Evolutionary conservation across 1,139 yeast genomes (phyloP).

Genomic region (Pichia sp.): DNA sequence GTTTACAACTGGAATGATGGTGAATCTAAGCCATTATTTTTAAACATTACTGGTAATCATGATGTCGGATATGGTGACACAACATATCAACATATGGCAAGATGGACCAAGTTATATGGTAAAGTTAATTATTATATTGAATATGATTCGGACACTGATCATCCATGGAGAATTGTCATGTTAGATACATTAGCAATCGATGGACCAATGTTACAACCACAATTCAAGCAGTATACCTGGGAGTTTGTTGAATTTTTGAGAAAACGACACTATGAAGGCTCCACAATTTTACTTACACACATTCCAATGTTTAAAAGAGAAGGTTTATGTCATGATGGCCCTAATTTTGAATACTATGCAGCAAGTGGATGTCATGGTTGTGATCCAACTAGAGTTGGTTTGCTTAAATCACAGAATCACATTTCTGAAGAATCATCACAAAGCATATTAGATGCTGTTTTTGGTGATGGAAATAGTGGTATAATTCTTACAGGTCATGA

Average conservation of each 20-base stretch:
- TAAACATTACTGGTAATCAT: slow-evolving; percentile 89
- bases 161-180: slow-evolving; percentile 80
- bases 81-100: slow-evolving; percentile 80
- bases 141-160: slow-evolving; percentile 53
- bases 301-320: slow-evolving; percentile 77
- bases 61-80: slow-evolving; percentile 97
- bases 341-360: slow-evolving; percentile 59
- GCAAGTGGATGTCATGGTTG: slow-evolving; percentile 36
- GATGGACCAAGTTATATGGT: slow-evolving; percentile 72
- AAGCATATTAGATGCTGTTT: slow-evolving; percentile 59
- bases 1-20: slow-evolving; percentile 59
- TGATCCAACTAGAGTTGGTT: slow-evolving; percentile 64
- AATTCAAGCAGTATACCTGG: slow-evolving; percentile 62
- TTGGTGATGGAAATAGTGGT: slow-evolving; percentile 57
- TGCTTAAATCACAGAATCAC: slow-evolving; percentile 83
- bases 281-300: slow-evolving; percentile 81
- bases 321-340: slow-evolving; percentile 85
- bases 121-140: slow-evolving; percentile 76
- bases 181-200: slow-evolving; percentile 78
- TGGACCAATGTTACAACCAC: slow-evolving; percentile 81
- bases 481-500: slow-evolving; percentile 91
- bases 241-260: slow-evolving; percentile 57
- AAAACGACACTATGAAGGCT: slow-evolving; percentile 55
- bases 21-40: slow-evolving; percentile 47
- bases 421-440: slow-evolving; percentile 60